Base-by-base conservation (phyloP, 2,329 filamentous ascomycete genomes). In the Fusarium caatingaense region DNA sequence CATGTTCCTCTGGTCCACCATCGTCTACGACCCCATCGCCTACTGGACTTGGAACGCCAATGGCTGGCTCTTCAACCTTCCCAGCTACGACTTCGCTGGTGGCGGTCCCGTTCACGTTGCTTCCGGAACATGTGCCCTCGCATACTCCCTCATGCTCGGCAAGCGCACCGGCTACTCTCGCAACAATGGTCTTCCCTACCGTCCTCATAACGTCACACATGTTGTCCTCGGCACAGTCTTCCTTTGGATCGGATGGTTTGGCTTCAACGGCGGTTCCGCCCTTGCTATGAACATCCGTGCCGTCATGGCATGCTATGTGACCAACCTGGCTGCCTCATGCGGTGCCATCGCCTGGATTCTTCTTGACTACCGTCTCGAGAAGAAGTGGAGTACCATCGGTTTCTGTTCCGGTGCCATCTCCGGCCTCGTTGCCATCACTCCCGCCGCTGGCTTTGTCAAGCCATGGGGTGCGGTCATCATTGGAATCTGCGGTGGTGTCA, bases 221-320 rank as follows among this genome's bases (percentile, higher is more conserved):
- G 89, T 93, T 69, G 89, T 93, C 49, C 84, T 93, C 48, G 91
- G 92, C 23, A 93, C 92, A 6, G 87, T 91, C 27, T 87, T 91
- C 80, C 86, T 97, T 51, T 98, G 94, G 94, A 92, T 97, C 47
- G 94, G 94, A 62, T 98, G 94, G 94, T 96, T 97, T 78, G 94
- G 94, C 50, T 98, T 98, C 88, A 98, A 97, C 80, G 94, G 93
- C 56, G 94, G 94, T 67, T 88, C 91, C 6, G 94, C 93, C 4
- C 85, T 97, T 45, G 87, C 88, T 63, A 92, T 93, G 69, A 97
- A 96, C 83, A 83, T 97, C 73, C 92, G 94, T 64, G 92, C 94
- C 56, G 86, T 97, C 79, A 95, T 97, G 92, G 94, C 94, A 56
- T 92, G 92, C 74, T 88, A 96, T 51, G 92, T 95, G 68, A 97